Percentiles rank a stretch among this genome's conserved stretches.
phyloP scores from a whole-genome alignment of 2,329 filamentous ascomycete species.

The Fusarium setosum region DNA sequence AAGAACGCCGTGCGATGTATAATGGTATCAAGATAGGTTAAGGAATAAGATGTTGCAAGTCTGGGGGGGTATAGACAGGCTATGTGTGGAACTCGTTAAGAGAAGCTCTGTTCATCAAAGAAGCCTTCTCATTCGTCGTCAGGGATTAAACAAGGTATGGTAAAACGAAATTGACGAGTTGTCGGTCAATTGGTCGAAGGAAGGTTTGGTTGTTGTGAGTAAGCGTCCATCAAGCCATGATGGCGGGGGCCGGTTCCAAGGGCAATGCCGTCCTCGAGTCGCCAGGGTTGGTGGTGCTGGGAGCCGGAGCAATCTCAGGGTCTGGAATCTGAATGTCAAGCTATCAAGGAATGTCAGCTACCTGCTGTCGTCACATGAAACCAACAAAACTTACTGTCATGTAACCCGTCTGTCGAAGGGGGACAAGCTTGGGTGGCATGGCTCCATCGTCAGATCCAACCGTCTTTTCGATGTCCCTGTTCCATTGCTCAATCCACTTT shows the following conservation, averaged over 20 bases:
- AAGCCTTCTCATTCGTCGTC: constrained; percentile 40
- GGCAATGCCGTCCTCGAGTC: constrained; percentile 49
- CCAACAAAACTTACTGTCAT: constrained; percentile 72
- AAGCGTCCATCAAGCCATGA: constrained; percentile 34
- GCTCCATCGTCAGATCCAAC: constrained; percentile 61
- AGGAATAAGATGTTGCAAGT: constrained; percentile 31
- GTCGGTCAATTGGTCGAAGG: constrained; percentile 17
- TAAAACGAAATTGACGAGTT: constrained; percentile 18
- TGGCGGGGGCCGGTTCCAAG: constrained; percentile 45
- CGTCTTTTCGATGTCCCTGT: constrained; percentile 73
- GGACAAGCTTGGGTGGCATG: constrained; percentile 77
- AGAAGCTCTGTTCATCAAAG: constrained; percentile 39
- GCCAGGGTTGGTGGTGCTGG: constrained; percentile 54
- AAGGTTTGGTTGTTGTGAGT: constrained; percentile 1
- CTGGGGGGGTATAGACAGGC: constrained; percentile 30
- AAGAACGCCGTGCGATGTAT: constrained; percentile 45
- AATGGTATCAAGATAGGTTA: constrained; percentile 43
- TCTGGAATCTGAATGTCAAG: constrained; percentile 86
- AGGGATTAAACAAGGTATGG: constrained; percentile 38
- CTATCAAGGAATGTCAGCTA: constrained; percentile 52
- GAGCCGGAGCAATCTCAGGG: constrained; percentile 73
- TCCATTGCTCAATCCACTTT: constrained; percentile 88
- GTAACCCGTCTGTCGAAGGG: constrained; percentile 85
- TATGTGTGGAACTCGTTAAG: constrained; percentile 36
- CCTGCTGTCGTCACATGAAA: not conserved